Percentiles rank a stretch among this genome's conserved stretches.
Evolutionary conservation across 257 asterid genomes (phyloP).

Genomic region (Nicotiana attenuata): DNA sequence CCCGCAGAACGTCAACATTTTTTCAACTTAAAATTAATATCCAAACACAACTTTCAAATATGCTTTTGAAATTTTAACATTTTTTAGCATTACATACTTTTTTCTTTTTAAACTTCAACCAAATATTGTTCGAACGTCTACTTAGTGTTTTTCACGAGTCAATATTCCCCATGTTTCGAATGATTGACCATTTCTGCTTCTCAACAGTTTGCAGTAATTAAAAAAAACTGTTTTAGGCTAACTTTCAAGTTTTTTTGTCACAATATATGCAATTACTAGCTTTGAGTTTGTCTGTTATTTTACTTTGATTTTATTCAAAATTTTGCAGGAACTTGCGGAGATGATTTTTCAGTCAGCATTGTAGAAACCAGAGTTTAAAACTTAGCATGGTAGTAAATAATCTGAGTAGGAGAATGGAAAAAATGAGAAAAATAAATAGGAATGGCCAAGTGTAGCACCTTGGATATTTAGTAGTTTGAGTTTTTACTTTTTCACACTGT

Average conservation of each 20-base stretch:
- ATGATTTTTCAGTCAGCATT: slow-evolving; percentile 76
- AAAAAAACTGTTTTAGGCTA: background rate
- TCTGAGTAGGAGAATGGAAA: too few relatives aligned
- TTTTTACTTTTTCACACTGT: background rate
- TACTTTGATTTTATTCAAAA: background rate
- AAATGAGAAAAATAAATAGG: background rate
- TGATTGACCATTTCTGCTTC: background rate
- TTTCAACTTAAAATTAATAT: background rate
- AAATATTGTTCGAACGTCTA: too few relatives aligned
- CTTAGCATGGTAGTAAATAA: background rate
- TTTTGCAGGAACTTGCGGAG: slow-evolving; percentile 81
- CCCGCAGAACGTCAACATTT: background rate
- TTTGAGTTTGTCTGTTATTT: background rate
- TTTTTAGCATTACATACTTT: background rate
- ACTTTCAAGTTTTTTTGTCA: background rate
- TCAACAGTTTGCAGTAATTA: too few relatives aligned
- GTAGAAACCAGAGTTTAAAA: slow-evolving; percentile 17
- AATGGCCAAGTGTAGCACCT: background rate
- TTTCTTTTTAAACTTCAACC: too few relatives aligned
- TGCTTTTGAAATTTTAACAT: background rate
- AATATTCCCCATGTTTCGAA: too few relatives aligned
- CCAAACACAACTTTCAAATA: background rate
- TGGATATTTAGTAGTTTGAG: background rate
- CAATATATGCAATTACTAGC: background rate
- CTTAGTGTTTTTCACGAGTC: background rate